Evolutionary conservation across 805 yeast species (phyloP).

Genomic region (Wickerhamia fluorescens): DNA sequence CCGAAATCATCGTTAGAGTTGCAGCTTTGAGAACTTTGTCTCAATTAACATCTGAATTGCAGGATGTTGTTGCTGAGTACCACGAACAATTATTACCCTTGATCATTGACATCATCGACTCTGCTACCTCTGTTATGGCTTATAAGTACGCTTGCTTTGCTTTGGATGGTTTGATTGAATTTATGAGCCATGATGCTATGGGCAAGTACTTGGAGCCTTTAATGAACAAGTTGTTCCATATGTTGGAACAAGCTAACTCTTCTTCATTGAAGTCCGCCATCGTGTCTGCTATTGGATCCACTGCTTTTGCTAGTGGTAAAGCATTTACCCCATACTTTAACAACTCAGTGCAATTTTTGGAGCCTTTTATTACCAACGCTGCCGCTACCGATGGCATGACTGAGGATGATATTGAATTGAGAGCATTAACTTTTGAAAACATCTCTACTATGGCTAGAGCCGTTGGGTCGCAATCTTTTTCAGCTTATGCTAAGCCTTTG

Average conservation of each 20-base stretch:
- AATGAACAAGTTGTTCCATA: constrained; percentile 80
- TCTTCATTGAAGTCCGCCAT: constrained; percentile 73
- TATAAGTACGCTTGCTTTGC: constrained; percentile 90
- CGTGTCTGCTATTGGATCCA: constrained; percentile 94
- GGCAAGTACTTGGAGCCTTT: constrained; percentile 76
- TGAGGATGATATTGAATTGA: constrained; percentile 85
- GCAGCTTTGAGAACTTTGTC: constrained; percentile 81
- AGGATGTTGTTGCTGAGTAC: constrained; percentile 75
- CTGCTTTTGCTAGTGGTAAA: constrained; percentile 92
- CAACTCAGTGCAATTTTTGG: constrained; percentile 71
- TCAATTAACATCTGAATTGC: constrained; percentile 75
- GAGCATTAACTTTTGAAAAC: constrained; percentile 89
- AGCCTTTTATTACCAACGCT: constrained; percentile 69
- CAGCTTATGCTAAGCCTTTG: constrained; percentile 78
- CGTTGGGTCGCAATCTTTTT: constrained; percentile 85
- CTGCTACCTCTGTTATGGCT: constrained; percentile 73
- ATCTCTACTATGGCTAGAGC: constrained; percentile 94
- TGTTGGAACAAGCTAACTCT: constrained; percentile 69
- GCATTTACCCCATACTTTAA: constrained; percentile 81
- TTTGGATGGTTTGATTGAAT: constrained; percentile 86
- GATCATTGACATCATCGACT: constrained; percentile 79
- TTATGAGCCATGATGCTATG: constrained; percentile 82
- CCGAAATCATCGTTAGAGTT: constrained; percentile 66
- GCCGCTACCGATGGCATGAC: constrained; percentile 68
- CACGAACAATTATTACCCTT: constrained; percentile 81